phyloP scores from a whole-genome alignment of 768 basidiomycete genomes.

The Xanthoconium stramineum region DNA sequence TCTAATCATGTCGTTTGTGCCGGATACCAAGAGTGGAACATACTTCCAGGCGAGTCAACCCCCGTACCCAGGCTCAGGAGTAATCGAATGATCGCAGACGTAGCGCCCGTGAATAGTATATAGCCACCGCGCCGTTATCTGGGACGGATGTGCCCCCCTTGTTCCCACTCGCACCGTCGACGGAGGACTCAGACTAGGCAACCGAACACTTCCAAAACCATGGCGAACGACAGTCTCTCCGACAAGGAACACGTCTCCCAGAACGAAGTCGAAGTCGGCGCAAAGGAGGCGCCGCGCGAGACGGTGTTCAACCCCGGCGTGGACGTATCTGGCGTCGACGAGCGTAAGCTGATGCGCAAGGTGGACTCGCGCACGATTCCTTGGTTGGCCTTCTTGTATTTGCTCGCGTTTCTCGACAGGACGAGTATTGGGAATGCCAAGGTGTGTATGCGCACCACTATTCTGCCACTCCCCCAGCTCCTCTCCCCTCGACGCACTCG shows the following conservation, averaged over 20 bases:
- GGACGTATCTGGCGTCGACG: constrained; percentile 61
- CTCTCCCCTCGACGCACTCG: too few relatives aligned
- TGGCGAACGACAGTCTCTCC: neutral
- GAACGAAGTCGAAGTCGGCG: neutral
- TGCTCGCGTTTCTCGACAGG: constrained; percentile 67
- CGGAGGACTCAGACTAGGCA: too few relatives aligned
- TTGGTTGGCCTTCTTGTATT: constrained; percentile 73
- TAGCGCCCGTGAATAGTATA: too few relatives aligned
- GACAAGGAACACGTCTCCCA: constrained; percentile 4
- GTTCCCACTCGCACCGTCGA: neutral
- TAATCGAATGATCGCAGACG: too few relatives aligned
- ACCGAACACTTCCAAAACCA: neutral
- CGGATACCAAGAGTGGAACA: too few relatives aligned
- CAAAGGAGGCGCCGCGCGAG: neutral
- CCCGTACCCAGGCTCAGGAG: too few relatives aligned
- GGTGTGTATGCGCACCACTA: too few relatives aligned
- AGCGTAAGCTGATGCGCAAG: constrained; percentile 66
- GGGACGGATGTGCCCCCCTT: neutral
- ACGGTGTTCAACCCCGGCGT: constrained; percentile 41
- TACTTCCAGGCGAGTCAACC: too few relatives aligned
- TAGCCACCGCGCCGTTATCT: too few relatives aligned
- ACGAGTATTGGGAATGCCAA: constrained; percentile 50
- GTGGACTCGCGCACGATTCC: constrained; percentile 64
- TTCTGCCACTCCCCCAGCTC: too few relatives aligned
- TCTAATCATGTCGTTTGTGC: too few relatives aligned